Conservation (phyloP, 768 basidiomycete species). For the Leccinum variicolor region DNA sequence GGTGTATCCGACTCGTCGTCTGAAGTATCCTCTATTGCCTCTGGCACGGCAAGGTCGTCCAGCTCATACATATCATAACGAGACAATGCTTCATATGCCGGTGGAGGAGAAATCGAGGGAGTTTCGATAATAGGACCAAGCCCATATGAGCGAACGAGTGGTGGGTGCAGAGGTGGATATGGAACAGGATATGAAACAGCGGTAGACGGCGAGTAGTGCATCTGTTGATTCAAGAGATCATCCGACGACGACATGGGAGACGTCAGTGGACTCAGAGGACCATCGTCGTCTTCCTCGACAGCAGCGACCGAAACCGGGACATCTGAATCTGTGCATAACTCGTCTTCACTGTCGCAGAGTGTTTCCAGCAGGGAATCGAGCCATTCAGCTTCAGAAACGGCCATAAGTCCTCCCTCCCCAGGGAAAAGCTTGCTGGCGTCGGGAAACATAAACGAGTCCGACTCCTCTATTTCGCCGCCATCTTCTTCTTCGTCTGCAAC, state of each 20-base stretch:
- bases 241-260: slow-evolving; percentile 80
- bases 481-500: slow-evolving; percentile 53
- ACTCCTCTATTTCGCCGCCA: slow-evolving; percentile 38
- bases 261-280: slow-evolving; percentile 53
- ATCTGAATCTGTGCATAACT: slow-evolving; percentile 45
- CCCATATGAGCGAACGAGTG: slow-evolving; percentile 52
- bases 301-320: slow-evolving; percentile 44
- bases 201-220: slow-evolving; percentile 46
- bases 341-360: slow-evolving; percentile 68
- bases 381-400: slow-evolving; percentile 73
- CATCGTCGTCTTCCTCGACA: slow-evolving; percentile 59
- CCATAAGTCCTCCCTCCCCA: slow-evolving; percentile 29
- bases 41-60: slow-evolving; percentile 69
- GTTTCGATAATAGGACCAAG: slow-evolving; percentile 43
- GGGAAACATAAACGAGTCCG: slow-evolving; percentile 78
- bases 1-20: slow-evolving; percentile 80
- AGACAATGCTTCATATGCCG: slow-evolving; percentile 53
- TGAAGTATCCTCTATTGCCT: slow-evolving; percentile 80
- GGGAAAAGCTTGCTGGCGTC: slow-evolving; percentile 60
- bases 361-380: slow-evolving; percentile 77
- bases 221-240: slow-evolving; percentile 57
- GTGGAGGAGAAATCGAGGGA: slow-evolving; percentile 38
- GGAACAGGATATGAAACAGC: slow-evolving; percentile 59
- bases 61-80: slow-evolving; percentile 61
- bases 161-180: slow-evolving; percentile 61